phyloP scores from a whole-genome alignment of 805 yeast species.

The Kazachstania martiniae region DNA sequence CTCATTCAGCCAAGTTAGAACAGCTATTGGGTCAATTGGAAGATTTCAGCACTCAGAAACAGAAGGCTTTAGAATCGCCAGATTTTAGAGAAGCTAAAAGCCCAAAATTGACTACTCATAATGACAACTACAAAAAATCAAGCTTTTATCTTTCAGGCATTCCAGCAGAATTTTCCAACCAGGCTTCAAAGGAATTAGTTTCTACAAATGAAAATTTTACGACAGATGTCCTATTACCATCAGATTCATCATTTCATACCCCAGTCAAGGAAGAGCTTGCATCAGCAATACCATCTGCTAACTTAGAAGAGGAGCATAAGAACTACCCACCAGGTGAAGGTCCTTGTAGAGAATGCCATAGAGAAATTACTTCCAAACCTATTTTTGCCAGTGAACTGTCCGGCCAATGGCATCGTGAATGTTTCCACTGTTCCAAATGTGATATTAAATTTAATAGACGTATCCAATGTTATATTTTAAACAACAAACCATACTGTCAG shows the following conservation, averaged over 20 bases:
- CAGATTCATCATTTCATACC: neutral
- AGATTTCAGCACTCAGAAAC: no score
- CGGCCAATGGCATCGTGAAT: constrained; percentile 90
- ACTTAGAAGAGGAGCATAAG: no score
- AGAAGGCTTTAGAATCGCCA: no score
- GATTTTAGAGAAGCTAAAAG: no score
- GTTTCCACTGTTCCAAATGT: constrained; percentile 72
- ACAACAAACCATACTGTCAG: constrained; percentile 76
- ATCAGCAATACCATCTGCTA: no score
- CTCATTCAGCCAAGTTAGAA: no score
- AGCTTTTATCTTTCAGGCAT: constrained; percentile 23
- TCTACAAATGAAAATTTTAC: neutral
- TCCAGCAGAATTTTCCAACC: constrained; percentile 1
- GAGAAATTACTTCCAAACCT: constrained; percentile 29
- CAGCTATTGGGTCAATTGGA: no score
- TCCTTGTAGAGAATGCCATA: constrained; percentile 68
- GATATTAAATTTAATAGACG: constrained; percentile 43
- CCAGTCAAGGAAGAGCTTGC: neutral
- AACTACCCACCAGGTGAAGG: constrained; percentile 54
- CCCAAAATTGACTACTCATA: no score
- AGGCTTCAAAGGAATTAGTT: no score
- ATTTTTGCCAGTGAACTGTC: constrained; percentile 37
- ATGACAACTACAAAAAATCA: constrained; percentile 21
- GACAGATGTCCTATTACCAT: neutral
- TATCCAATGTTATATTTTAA: constrained; percentile 61